Evolutionary conservation across 352 stramenopile genomes (phyloP), one percentile per base, ranked within the genome.

Genomic region (Phytophthora fragariaefolia): DNA sequence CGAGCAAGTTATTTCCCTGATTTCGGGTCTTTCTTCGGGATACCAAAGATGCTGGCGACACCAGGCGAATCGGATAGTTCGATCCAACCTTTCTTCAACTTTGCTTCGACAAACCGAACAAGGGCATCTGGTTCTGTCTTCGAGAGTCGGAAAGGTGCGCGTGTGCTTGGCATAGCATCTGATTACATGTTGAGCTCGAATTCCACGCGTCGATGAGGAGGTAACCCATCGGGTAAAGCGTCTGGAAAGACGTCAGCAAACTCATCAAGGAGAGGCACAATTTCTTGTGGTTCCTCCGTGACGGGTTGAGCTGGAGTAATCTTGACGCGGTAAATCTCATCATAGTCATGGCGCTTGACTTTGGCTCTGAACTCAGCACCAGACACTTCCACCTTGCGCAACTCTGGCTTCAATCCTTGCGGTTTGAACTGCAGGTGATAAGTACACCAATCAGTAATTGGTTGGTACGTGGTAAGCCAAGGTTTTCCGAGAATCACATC

Each of bases 151-250:
- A 32, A 32, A 32, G 27, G 27, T 32, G 27, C 27, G 27, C 27
- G 27, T 6, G 20, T 51, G 23, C 38, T 65, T 26, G 51, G 56
- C 0, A 54, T 38, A 18, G 38, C 62, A 50, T 71, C 67, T 28
- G 61, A 20, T 32, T 75, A 69, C 51, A 71, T 63, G 36, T 65
- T 55, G 6, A 71, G 18, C 26, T 75, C 67, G 28, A 71, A 71
- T 1, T 69, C 56, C 3, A 71, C 61, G 15, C 10, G 24, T 30
- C 51, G 55, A 32, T 22, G 43, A 22, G 67, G 50, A 17, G 61
- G 61, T 17, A 67, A 18, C 30, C 24, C 54, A 58, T 60, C 50
- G 13, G 66, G 50, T 46, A 61, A 22, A 30, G 46, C 36, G 1
- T 67, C 42, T 49, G 63, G 63, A 48, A 66, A 66, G n/a, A 63